Percentiles rank a stretch among this genome's conserved stretches.
These are phyloP conservation scores for Alternaria brassicae DNA, from an alignment of 2,329 filamentous ascomycete species.

Conservation along the genomic window DNA sequence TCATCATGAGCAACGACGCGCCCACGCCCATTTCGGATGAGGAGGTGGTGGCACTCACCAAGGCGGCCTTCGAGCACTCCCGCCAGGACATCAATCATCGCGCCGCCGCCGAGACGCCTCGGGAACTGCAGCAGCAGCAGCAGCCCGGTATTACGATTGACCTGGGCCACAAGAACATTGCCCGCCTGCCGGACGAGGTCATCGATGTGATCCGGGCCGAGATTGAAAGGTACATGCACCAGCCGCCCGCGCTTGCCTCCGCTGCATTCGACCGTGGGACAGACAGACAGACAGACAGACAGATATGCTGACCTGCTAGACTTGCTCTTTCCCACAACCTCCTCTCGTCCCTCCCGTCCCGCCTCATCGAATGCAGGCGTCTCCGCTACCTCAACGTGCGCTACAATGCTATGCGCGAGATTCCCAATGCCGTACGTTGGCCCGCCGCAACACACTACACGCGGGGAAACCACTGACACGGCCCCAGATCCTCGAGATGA, in stretches of 20 bases:
- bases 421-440: conserved; percentile 67
- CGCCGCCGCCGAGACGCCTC: conserved; percentile 61
- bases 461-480: conserved; percentile 15
- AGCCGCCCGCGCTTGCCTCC: background rate
- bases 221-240: conserved; percentile 67
- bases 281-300: background rate
- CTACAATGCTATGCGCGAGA: conserved; percentile 74
- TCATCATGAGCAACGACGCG: conserved; percentile 50
- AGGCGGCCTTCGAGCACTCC: conserved; percentile 71
- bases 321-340: conserved; percentile 84
- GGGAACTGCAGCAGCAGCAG: conserved; percentile 65
- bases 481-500: conserved; percentile 81
- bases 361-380: conserved; percentile 78
- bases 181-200: conserved; percentile 73
- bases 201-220: conserved; percentile 77
- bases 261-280: background rate
- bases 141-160: conserved; percentile 78
- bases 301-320: conserved; percentile 53
- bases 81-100: conserved; percentile 67
- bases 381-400: conserved; percentile 81
- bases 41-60: conserved; percentile 70
- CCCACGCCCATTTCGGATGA: conserved; percentile 61
- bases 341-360: conserved; percentile 70
- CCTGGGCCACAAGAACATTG: conserved; percentile 76
- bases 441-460: background rate